Evolutionary conservation across 2,329 filamentous ascomycete species (phyloP).

Genomic region (Diaporthe australafricana): DNA sequence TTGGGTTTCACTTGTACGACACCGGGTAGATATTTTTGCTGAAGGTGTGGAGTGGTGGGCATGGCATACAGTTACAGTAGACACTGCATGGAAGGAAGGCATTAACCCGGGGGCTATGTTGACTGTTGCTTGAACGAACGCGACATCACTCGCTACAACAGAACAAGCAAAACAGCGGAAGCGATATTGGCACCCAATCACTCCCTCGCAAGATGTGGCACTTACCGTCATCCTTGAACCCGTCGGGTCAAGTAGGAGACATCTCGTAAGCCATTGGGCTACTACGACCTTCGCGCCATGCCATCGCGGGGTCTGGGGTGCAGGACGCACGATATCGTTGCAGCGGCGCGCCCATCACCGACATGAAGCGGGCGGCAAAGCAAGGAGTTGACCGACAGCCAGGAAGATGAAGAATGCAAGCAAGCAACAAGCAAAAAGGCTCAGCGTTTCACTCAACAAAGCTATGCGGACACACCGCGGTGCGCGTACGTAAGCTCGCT

Average conservation of each 20-base stretch:
- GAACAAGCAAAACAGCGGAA: no score
- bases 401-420: background rate
- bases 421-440: background rate
- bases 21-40: background rate
- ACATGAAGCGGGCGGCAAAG: background rate
- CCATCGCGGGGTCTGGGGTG: slow-evolving; percentile 20
- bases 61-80: background rate
- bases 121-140: background rate
- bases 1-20: slow-evolving; percentile 21
- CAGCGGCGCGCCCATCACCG: background rate
- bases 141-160: slow-evolving; percentile 22
- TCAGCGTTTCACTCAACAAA: slow-evolving; percentile 29
- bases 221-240: background rate
- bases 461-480: slow-evolving; percentile 15
- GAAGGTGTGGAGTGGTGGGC: background rate
- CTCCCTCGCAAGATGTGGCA: background rate
- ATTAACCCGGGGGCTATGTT: background rate
- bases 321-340: slow-evolving; percentile 21
- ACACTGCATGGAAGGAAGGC: background rate
- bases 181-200: background rate
- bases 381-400: background rate
- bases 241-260: background rate
- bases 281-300: background rate
- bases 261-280: no score
- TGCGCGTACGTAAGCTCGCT: slow-evolving; percentile 17